Evolutionary conservation across 1,284 basidiomycete species (phyloP), one percentile per base, ranked within the genome.

Genomic region (Microbotryomycetes sp.): DNA sequence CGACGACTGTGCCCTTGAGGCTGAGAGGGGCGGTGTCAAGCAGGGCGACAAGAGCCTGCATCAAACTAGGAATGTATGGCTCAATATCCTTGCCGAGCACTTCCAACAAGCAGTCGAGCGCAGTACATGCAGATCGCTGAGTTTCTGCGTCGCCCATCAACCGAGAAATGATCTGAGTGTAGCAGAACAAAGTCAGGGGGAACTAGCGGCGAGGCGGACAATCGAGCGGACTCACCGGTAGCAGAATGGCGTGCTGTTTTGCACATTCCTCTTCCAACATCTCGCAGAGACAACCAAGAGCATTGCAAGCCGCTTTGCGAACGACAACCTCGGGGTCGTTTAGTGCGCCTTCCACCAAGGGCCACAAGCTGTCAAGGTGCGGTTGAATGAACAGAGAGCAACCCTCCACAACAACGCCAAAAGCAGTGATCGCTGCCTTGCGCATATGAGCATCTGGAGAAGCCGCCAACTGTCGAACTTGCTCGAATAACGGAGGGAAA

Each of bases 371-470:
- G 70, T 79, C 79, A 82, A 98, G 91, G 72, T 93, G 83, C 5
- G 94, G 92, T 31, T 91, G 90, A 82, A 98, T 97, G 79, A 82
- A 98, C 79, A 98, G 92, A 76, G 89, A 92, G 80, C 94, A 97
- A 26, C 96, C 96, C 76, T 99, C 96, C 61, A 98, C 92, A 52
- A 87, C 85, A 53, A 98, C 91, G 71, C 94, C 96, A 61, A 99
- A 87, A 4, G 94, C 88, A 75, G 97, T 91, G 79, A 98, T 87
- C 6, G 93, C 96, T 53, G 91, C 90, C 68, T 96, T 93, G 65
- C 96, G 88, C 71, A 80, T 78, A 70, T 82, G 77, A 57, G 84
- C 79, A 68, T 94, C 85, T n/a, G 83, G 76, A 5, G 88, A 91
- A 15, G 81, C 79, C 79, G 92, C 89, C 77, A 92, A 94, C 62